These are phyloP conservation scores for Chaetomium strumarium DNA, from an alignment of 2,329 filamentous ascomycete genomes.

Conservation along the genomic window DNA sequence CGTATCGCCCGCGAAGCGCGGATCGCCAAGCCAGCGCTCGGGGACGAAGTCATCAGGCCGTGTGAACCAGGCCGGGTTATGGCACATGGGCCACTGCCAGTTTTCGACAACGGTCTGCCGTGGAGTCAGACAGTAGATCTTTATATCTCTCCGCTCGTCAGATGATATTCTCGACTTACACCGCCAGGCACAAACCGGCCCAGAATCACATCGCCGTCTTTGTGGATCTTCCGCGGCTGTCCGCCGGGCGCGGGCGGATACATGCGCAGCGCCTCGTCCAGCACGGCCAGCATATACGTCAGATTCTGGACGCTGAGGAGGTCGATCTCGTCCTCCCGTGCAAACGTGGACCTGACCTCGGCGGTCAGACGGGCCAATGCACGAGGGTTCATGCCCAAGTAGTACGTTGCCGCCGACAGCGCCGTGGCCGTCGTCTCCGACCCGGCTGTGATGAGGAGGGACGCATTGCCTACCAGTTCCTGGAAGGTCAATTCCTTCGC, in stretches of 20 bases:
- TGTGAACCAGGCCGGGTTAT: constrained; percentile 38
- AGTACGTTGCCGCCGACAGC: constrained; percentile 33
- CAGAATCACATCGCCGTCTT: constrained; percentile 28
- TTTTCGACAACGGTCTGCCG: constrained; percentile 37
- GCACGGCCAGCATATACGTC: constrained; percentile 28
- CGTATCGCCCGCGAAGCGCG: constrained; percentile 22
- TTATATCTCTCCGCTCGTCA: background rate
- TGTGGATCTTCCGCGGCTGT: constrained; percentile 20
- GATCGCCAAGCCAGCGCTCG: constrained; percentile 36
- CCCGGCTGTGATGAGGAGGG: constrained; percentile 37
- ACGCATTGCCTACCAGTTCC: constrained; percentile 18
- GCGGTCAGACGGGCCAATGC: constrained; percentile 32
- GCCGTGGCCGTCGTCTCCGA: constrained; percentile 46
- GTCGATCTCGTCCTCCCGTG: constrained; percentile 28
- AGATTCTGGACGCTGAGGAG: constrained; percentile 22
- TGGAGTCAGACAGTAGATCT: too few relatives aligned
- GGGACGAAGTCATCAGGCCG: constrained; percentile 40
- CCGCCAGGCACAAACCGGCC: constrained; percentile 27
- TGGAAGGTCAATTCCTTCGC: constrained; percentile 12
- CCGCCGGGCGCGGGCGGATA: constrained; percentile 25
- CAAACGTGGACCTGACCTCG: constrained; percentile 37
- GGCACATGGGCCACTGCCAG: constrained; percentile 32
- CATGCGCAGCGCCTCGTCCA: constrained; percentile 29
- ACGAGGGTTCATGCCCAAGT: constrained; percentile 35
- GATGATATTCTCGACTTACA: constrained; percentile 27